Conservation (phyloP, 805 yeast species). For the Kazachstania bromeliacearum region DNA sequence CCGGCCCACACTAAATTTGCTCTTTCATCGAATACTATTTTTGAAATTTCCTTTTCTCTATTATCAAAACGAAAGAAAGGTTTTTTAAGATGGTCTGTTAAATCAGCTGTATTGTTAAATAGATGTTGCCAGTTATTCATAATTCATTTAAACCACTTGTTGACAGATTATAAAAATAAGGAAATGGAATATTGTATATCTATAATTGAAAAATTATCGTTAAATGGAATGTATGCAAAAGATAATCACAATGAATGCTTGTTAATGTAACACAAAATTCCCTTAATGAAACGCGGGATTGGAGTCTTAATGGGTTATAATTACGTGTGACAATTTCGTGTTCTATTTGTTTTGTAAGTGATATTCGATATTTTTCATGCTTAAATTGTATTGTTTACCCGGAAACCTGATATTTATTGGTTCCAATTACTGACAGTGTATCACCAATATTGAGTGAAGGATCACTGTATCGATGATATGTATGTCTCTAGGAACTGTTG, state of each 20-base stretch:
- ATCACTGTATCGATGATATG: too few species aligned
- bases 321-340: too few species aligned
- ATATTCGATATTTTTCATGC: too few species aligned
- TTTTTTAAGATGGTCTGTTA: constrained; percentile 25
- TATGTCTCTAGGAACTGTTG: too few species aligned
- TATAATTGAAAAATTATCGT: too few species aligned
- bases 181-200: background rate
- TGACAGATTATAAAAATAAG: background rate
- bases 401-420: too few species aligned
- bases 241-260: background rate
- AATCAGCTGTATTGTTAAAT: constrained; percentile 22
- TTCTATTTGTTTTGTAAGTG: too few species aligned
- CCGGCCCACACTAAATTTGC: constrained; percentile 83
- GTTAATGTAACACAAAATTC: background rate
- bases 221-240: too few species aligned
- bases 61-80: constrained; percentile 27
- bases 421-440: too few species aligned
- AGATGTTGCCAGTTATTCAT: constrained; percentile 32
- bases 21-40: constrained; percentile 52
- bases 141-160: background rate
- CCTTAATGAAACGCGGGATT: background rate
- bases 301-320: too few species aligned
- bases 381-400: too few species aligned
- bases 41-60: constrained; percentile 24
- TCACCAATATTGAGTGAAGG: too few species aligned